Evolutionary conservation across 2,329 filamentous ascomycete species (phyloP), one percentile per base, ranked within the genome.

Genomic region (Ascosphaera aggregata): DNA sequence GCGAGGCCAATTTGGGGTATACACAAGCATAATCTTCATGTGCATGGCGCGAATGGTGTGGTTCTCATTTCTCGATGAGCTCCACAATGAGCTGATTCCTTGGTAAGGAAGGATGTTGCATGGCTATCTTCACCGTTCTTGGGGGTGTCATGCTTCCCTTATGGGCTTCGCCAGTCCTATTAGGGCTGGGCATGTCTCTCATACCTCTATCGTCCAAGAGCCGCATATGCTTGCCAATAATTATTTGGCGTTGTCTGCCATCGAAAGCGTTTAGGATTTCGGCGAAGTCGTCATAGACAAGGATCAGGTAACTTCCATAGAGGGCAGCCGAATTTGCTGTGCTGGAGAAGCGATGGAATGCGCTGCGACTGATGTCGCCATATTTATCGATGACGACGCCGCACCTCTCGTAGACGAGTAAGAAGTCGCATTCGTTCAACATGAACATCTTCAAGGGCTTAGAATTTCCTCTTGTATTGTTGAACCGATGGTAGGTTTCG

Each of bases 321-420:
- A 95, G 76, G 44, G 84, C 89, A 2, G 85, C 85, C 9, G 74
- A 73, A 44, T 77, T 76, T 1, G 89, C 89, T 50, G 78, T 86
- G 47, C 89, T 89, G n/a, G 92, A 89, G 55, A 95, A 98, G 54
- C 95, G 84, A 84, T 98, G 93, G 51, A 95, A 85, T 42, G 95
- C 81, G 19, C 78, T 82, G 36, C 91, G 78, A 31, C 76, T 86
- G 19, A 98, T 82, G 44, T 98, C 89, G 46, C 89, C 89, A 56
- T 95, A 84, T 59, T 95, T 94, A 63, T 98, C 91, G 52, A 95
- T 80, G 51, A 95, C 98, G 7, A 98, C 85, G 15, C 85, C 89
- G 49, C 86, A 95, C 56, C 94, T 84, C 57, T 91, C 80, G 55
- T 95, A 98, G 30, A 80, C 81, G 37, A 94, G 73, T 18, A 98